Conservation (phyloP, 169 alveolate species). For the Besnoitia besnoiti region DNA sequence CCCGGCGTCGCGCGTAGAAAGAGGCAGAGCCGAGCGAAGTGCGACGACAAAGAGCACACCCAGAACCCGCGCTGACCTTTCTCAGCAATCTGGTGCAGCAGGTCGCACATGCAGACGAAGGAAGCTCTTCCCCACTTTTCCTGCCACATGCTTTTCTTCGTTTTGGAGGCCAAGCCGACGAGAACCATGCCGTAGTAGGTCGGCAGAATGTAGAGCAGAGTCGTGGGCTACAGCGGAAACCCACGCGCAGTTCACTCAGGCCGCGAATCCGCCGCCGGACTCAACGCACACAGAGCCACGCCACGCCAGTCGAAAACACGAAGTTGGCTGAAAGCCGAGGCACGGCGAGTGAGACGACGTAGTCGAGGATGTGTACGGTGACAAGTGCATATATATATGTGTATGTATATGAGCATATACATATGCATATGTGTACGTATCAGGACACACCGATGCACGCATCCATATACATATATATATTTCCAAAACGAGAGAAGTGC, state of each 20-base stretch:
- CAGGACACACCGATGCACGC: neutral
- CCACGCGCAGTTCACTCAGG: too few relatives aligned
- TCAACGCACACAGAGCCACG: too few relatives aligned
- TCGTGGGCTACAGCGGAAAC: slow-evolving; percentile 44
- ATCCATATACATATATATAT: too few relatives aligned
- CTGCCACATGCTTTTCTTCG: slow-evolving; percentile 41
- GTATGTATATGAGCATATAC: neutral
- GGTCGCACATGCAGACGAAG: slow-evolving; percentile 31
- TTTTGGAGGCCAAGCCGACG: slow-evolving; percentile 3
- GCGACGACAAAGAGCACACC: neutral
- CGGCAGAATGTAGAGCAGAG: slow-evolving; percentile 42
- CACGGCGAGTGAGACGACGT: too few relatives aligned
- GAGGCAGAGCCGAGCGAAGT: neutral
- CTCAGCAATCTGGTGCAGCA: slow-evolving; percentile 60
- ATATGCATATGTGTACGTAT: neutral
- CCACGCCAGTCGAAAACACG: too few relatives aligned
- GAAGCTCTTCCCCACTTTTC: slow-evolving; percentile 48
- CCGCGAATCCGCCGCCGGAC: too few relatives aligned
- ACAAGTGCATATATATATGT: neutral
- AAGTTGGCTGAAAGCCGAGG: too few relatives aligned
- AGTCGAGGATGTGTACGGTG: too few relatives aligned
- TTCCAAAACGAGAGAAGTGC: too few relatives aligned
- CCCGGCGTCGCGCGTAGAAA: neutral
- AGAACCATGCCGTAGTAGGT: slow-evolving; percentile 55
- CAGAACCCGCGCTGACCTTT: slow-evolving; percentile 36